Evolutionary conservation across 2,329 filamentous ascomycete genomes (phyloP), one percentile per base, ranked within the genome.

Genomic region (Bertia moriformis): DNA sequence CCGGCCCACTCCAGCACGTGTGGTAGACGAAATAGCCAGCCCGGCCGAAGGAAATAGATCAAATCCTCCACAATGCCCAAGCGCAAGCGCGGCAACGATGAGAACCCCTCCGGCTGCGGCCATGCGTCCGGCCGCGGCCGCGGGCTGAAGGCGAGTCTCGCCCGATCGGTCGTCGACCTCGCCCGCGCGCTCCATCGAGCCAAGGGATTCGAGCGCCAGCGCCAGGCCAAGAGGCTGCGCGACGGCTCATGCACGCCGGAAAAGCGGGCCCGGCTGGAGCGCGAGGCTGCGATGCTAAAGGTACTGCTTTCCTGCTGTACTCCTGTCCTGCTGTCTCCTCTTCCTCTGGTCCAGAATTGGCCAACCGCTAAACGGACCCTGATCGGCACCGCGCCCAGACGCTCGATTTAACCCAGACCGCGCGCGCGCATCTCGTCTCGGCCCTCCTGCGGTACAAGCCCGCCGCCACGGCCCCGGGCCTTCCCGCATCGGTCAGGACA

Each of bases 201-300:
- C 41, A 85, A 83, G 52, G 78, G 78, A 37, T 81, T 85, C 51
- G 83, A 89, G 62, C 70, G 83, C 36, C 84, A 89, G 59, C 83
- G 86, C 46, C 68, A 83, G 43, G 69, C 78, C 44, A 79, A 74
- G 54, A 62, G 68, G 32, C 55, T 72, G 13, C 65, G 59, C 38
- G 69, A 73, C 19, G 58, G 60, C 39, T 64, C 61, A 39, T 48
- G 59, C 14, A 52, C 57, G 2, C 45, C 58, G 5, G 67, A 68
- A 35, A 73, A 76, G 49, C 60, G 71, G 17, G 59, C 63, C 42
- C 65, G 81, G 15, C 59, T 88, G 20, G 71, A 83, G 44, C 67
- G 69, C 22, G 83, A 76, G 50, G 51, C 74, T 35, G 53, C 60
- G 0, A 66, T 73, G 5, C 51, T 77, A 12, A 76, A 73, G 61